Evolutionary conservation across 495 filamentous ascomycete genomes (phyloP).

Genomic region (Umbilicaria muhlenbergii): DNA sequence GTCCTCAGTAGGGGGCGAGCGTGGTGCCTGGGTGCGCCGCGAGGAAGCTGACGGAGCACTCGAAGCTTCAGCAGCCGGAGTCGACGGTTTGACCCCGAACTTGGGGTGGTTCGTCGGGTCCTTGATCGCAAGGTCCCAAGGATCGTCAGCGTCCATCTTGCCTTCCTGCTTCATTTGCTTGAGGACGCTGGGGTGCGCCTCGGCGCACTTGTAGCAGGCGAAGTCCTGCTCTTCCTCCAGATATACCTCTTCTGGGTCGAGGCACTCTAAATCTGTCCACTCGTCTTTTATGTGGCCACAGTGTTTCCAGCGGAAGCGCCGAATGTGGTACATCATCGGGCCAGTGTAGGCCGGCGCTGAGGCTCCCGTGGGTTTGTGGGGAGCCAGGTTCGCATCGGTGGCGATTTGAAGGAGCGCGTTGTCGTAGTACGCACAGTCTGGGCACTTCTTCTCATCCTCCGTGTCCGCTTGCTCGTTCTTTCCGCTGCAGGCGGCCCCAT

Average conservation of each 20-base stretch:
- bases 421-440: neutral
- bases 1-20: too few species aligned
- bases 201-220: slow-evolving; percentile 1
- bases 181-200: neutral
- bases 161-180: neutral
- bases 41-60: too few species aligned
- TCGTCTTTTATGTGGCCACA: neutral
- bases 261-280: neutral
- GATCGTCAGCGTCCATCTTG: neutral
- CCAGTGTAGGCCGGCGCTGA: neutral
- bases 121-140: neutral
- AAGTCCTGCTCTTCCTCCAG: neutral
- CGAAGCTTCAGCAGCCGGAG: too few species aligned
- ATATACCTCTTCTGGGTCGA: neutral
- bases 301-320: neutral
- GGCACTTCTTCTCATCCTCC: neutral
- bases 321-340: neutral
- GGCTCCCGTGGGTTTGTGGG: neutral
- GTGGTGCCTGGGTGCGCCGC: too few species aligned
- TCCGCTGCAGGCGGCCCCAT: neutral
- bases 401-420: neutral
- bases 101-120: too few species aligned
- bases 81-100: too few species aligned
- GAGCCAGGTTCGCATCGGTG: neutral
- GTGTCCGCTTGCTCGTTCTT: neutral